Conservation (phyloP, 2,329 filamentous ascomycete species). For the Sphaerulina musiva region DNA sequence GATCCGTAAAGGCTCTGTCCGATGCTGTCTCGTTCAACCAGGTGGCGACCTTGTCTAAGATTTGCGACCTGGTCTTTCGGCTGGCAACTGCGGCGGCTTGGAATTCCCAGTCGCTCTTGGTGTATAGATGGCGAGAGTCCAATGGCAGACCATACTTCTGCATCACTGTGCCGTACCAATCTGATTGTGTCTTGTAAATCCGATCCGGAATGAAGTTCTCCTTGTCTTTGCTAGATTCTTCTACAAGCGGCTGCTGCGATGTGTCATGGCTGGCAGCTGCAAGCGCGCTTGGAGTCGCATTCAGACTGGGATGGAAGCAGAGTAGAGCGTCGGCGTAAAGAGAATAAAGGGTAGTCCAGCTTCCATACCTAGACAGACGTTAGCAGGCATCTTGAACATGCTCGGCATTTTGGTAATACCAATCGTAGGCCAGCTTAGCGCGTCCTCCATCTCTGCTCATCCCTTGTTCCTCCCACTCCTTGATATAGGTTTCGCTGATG, state of each 20-base stretch:
- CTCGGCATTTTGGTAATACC: constrained; percentile 32
- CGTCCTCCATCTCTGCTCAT: constrained; percentile 64
- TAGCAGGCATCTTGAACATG: neutral
- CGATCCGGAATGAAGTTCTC: constrained; percentile 59
- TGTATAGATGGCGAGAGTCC: constrained; percentile 74
- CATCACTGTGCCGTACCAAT: constrained; percentile 72
- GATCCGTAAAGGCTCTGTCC: constrained; percentile 71
- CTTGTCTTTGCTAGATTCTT: neutral
- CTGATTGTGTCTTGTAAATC: constrained; percentile 71
- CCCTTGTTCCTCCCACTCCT: constrained; percentile 64
- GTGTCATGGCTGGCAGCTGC: constrained; percentile 7
- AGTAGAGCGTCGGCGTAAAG: constrained; percentile 73
- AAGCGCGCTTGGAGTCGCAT: constrained; percentile 11
- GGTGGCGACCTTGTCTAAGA: constrained; percentile 64
- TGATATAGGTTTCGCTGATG: constrained; percentile 60
- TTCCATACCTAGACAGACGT: constrained; percentile 49
- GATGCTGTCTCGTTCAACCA: constrained; percentile 80
- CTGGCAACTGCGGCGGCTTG: constrained; percentile 75
- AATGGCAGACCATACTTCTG: constrained; percentile 78
- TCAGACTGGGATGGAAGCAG: constrained; percentile 60
- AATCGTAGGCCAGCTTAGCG: constrained; percentile 72
- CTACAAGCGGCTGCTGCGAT: constrained; percentile 18
- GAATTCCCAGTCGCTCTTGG: constrained; percentile 81
- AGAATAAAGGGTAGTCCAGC: constrained; percentile 81
- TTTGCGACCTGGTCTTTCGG: constrained; percentile 60